Evolutionary conservation across 352 stramenopile genomes (phyloP), one percentile per base, ranked within the genome.

Genomic region (Pythium biforme): DNA sequence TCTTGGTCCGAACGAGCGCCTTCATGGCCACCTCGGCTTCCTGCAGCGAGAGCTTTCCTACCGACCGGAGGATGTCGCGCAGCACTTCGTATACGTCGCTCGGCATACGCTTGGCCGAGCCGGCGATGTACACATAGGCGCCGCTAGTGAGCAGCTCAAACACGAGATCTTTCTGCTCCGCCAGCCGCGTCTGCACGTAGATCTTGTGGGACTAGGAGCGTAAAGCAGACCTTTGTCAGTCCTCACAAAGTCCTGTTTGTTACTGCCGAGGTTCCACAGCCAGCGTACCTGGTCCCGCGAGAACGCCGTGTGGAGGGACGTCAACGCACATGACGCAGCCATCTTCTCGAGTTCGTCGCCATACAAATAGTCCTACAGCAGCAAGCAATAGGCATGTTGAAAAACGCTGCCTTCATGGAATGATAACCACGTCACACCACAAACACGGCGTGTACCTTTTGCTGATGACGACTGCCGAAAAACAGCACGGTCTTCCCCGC

Each of bases 51-150:
- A 97, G 55, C 49, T 90, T 77, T 0, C 88, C 90, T 8, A 94
- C 77, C 6, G 74, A 83, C 2, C 79, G 83, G 4, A 97, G 62
- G 39, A 95, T 95, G 29, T 94, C 84, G n/a, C 85, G 74, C 11
- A 98, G 58, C 27, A 89, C 85, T 57, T 97, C 86, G 64, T 93
- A 87, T 6, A 98, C 90, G 49, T 98, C 92, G 17, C 68, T 85
- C 1, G 91, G 92, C 92, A 98, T 98, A 39, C 83, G 85, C 66
- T 97, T 98, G 7, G 92, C 90, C 1, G 86, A 96, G 9, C 92
- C 93, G 1, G 87, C 87, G 22, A 98, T 86, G 62, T 89, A 97
- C 37, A 94, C 76, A 51, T 84, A 87, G 3, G 83, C 81, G 8
- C 77, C 77, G 27, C 76, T 77, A 49, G 90, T 75, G 20, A 94